Evolutionary conservation across 768 basidiomycete genomes (phyloP).

Genomic region (Suillus brevipes): DNA sequence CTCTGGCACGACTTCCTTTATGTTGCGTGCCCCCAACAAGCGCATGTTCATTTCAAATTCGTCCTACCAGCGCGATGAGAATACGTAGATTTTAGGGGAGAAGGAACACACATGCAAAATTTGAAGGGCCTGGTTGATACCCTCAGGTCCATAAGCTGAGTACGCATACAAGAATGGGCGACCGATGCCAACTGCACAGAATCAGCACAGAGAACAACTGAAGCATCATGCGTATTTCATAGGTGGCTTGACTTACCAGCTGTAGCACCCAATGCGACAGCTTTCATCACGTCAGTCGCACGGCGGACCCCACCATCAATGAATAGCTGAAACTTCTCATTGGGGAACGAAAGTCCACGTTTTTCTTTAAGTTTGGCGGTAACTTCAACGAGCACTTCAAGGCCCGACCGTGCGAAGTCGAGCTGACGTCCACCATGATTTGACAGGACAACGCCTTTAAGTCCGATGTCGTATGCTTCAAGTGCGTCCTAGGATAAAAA

Average conservation of each 20-base stretch:
- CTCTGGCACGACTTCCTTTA: constrained; percentile 73
- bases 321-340: constrained; percentile 38
- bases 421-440: constrained; percentile 64
- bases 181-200: constrained; percentile 61
- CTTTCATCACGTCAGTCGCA: constrained; percentile 50
- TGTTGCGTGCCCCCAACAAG: constrained; percentile 74
- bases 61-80: constrained; percentile 48
- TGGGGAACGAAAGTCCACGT: constrained; percentile 17
- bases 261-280: constrained; percentile 54
- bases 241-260: constrained; percentile 16
- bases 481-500: constrained; percentile 34
- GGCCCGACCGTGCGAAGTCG: constrained; percentile 42
- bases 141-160: constrained; percentile 80
- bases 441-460: constrained; percentile 52
- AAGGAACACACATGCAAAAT: constrained; percentile 59
- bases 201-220: neutral
- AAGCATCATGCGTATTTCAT: neutral
- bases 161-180: constrained; percentile 83
- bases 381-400: constrained; percentile 31
- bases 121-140: constrained; percentile 76
- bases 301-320: constrained; percentile 50
- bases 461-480: constrained; percentile 35
- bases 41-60: constrained; percentile 97
- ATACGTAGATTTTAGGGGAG: neutral
- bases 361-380: constrained; percentile 11